A percentile compares a stretch with the other conserved stretches of the same genome.
Evolutionary conservation across 2,329 filamentous ascomycete species (phyloP).

Genomic region (Arthrobotrys sphaeroides): DNA sequence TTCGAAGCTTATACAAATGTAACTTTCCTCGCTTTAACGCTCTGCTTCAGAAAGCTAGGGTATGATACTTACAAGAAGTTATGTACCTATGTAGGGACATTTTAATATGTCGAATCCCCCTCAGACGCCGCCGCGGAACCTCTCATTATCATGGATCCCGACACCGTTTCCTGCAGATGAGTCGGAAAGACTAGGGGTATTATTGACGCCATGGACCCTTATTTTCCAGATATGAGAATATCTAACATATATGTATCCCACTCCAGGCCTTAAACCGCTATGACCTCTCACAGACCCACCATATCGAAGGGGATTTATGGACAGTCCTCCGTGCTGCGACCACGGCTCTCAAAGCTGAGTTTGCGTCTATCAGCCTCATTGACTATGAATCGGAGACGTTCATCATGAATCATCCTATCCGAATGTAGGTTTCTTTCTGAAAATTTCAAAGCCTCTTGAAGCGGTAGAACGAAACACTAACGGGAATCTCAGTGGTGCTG

Average conservation of each 20-base stretch:
- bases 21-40: not conserved
- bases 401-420: constrained; percentile 48
- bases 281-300: constrained; percentile 18
- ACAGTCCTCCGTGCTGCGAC: constrained; percentile 38
- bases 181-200: constrained; percentile 20
- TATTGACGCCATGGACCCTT: not conserved
- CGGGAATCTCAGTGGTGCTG: constrained; percentile 53
- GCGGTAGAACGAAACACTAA: not conserved
- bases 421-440: constrained; percentile 18
- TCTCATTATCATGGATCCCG: constrained; percentile 55
- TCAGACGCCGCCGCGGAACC: constrained; percentile 58
- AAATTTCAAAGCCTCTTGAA: not conserved
- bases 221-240: not conserved
- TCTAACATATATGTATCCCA: not conserved
- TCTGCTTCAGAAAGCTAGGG: not conserved
- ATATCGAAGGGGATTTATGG: constrained; percentile 41
- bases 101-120: constrained; percentile 60
- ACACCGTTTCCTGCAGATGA: constrained; percentile 43
- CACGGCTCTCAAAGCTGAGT: constrained; percentile 34
- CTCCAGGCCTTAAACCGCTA: constrained; percentile 39
- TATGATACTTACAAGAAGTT: not conserved
- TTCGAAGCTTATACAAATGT: constrained; percentile 49
- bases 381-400: constrained; percentile 59
- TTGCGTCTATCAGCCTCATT: constrained; percentile 60
- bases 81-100: constrained; percentile 57